Evolutionary conservation across 2,329 filamentous ascomycete species (phyloP), one percentile per base, ranked within the genome.

Genomic region (Alternaria gaisen): DNA sequence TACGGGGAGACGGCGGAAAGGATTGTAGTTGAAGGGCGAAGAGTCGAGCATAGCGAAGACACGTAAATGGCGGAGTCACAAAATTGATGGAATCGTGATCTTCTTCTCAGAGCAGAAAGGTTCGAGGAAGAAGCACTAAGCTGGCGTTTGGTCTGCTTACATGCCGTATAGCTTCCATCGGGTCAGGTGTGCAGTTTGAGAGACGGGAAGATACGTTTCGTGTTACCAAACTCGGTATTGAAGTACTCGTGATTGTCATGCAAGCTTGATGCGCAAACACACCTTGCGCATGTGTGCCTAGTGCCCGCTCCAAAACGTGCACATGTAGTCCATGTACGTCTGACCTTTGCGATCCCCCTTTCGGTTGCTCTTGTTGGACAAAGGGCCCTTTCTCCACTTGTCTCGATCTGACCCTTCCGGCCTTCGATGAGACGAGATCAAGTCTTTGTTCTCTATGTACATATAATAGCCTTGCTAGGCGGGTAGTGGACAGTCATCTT

Each of bases 201-300:
- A 20, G 32, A 56, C 57, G 57, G 57, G 28, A 44, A 32, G 24
- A 51, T 24, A 38, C 51, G 44, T 50, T 20, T 43, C 4, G 51
- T 56, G 43, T 44, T 34, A 56, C 44, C 44, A 34, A 55, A 48
- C 36, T 60, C 44, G 44, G 51, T 28, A 36, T 44, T n/a, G 12
- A 51, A 22, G 41, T 32, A 53, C 14, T 24, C 42, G 28, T 51
- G 53, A 46, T 63, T 53, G 50, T 50, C 43, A 26, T 28, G 41
- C 47, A 53, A 48, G 24, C 53, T 3, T 22, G 47, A 53, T 51
- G 53, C 43, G 55, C 58, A 64, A 58, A 64, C 53, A 51, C 46
- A 42, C 20, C 3, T 36, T 16, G 32, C 14, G 46, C 14, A 20
- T 50, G 20, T 20, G 30, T 50, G 20, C 30, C 30, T 8, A 18